Evolutionary conservation across 176 grass and related monocot species (phyloP).

Genomic region (Poa pratensis): DNA sequence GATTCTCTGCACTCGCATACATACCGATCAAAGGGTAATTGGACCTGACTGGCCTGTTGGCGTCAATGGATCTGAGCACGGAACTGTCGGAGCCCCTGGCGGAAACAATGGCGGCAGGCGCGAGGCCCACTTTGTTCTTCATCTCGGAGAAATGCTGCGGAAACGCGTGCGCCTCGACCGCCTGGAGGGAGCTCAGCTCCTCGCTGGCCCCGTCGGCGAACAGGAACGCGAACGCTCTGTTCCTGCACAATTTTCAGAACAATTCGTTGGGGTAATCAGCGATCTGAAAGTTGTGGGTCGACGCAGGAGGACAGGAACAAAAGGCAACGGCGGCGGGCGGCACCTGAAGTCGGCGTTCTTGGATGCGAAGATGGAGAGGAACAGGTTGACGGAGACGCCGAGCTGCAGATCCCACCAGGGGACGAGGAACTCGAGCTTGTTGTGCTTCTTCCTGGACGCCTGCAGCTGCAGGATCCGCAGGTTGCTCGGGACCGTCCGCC

Average conservation of each 20-base stretch:
- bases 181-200: slow-evolving; percentile 75
- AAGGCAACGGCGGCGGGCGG: too few relatives aligned
- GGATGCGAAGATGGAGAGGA: slow-evolving; percentile 82
- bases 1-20: slow-evolving; percentile 17
- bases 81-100: slow-evolving; percentile 49
- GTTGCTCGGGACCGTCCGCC: slow-evolving; percentile 86
- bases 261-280: background rate
- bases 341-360: slow-evolving; percentile 76
- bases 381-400: slow-evolving; percentile 87
- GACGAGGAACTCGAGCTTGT: slow-evolving; percentile 81
- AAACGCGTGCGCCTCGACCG: slow-evolving; percentile 74
- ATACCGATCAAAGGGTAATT: slow-evolving; percentile 82
- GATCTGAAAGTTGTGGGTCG: background rate
- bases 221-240: slow-evolving; percentile 86
- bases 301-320: background rate
- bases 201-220: slow-evolving; percentile 72
- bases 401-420: slow-evolving; percentile 99
- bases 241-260: slow-evolving; percentile 44
- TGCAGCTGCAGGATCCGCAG: slow-evolving; percentile 83
- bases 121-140: slow-evolving; percentile 76
- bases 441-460: slow-evolving; percentile 76
- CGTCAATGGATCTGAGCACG: slow-evolving; percentile 76
- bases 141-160: slow-evolving; percentile 78
- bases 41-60: slow-evolving; percentile 59
- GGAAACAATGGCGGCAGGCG: slow-evolving; percentile 81